Evolutionary conservation across 75 land plant genomes (phyloP).

Genomic region (Ceratopteris richardii): DNA sequence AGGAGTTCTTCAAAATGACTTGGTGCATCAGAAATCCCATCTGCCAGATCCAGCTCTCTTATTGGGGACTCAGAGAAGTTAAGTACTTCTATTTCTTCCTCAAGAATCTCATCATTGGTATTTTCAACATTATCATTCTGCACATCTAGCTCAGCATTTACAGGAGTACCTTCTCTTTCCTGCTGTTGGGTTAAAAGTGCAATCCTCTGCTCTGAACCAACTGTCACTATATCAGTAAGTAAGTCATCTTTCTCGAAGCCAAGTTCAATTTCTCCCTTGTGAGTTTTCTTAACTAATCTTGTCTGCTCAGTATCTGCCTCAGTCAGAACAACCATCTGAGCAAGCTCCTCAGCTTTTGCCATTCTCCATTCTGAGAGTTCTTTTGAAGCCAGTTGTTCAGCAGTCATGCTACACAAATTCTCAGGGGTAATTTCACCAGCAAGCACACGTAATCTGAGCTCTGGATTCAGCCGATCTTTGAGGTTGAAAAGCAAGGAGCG

Average conservation of each 20-base stretch:
- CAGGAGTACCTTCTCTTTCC: too few relatives aligned
- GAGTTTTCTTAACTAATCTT: slow-evolving; percentile 89
- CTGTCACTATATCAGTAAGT: slow-evolving; percentile 38
- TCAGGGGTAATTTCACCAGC: slow-evolving; percentile 80
- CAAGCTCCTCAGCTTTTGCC: slow-evolving; percentile 98
- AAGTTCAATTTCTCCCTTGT: slow-evolving; percentile 89
- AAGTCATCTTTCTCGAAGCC: slow-evolving; percentile 48
- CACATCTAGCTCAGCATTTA: too few relatives aligned
- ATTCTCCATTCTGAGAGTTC: slow-evolving; percentile 95
- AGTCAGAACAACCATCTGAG: slow-evolving; percentile 81
- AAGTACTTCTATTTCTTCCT: not conserved
- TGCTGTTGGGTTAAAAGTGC: slow-evolving; percentile 1
- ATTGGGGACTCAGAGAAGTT: not conserved
- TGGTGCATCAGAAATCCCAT: not conserved
- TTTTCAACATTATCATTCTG: too few relatives aligned
- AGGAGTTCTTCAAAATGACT: not conserved
- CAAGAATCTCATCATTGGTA: too few relatives aligned
- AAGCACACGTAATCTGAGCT: slow-evolving; percentile 80
- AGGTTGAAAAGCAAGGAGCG: slow-evolving; percentile 88
- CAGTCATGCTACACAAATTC: slow-evolving; percentile 72
- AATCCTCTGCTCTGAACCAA: slow-evolving; percentile 15
- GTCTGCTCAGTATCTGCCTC: slow-evolving; percentile 64
- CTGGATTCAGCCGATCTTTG: slow-evolving; percentile 90
- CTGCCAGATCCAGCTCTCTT: too few relatives aligned
- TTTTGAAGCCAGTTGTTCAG: slow-evolving; percentile 94